phyloP scores from a whole-genome alignment of 257 asterid species.

The Nicotiana knightiana region DNA sequence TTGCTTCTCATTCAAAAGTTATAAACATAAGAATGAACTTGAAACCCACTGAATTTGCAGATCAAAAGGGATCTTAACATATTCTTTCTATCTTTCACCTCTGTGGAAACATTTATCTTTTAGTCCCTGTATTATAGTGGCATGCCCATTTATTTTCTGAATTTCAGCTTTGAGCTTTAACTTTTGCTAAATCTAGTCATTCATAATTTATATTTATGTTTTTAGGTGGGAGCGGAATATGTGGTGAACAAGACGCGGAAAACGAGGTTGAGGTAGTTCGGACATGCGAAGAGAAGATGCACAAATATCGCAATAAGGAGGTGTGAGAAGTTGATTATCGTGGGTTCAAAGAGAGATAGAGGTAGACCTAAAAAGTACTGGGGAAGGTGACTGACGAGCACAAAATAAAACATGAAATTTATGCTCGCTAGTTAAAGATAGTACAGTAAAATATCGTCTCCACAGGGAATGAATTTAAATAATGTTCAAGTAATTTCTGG shows the following conservation, averaged over 20 bases:
- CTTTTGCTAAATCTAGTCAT: background rate
- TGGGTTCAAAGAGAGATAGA: no score
- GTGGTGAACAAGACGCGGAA: background rate
- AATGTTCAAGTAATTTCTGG: no score
- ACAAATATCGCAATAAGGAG: no score
- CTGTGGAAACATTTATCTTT: background rate
- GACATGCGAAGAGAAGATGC: no score
- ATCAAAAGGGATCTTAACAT: background rate
- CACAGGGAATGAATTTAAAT: no score
- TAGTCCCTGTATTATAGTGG: conserved; percentile 9
- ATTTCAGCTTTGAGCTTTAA: background rate
- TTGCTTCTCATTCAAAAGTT: background rate
- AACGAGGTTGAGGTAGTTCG: no score
- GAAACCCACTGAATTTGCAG: background rate
- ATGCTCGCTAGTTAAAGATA: no score
- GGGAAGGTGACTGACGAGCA: no score
- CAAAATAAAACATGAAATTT: no score
- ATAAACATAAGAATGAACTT: background rate
- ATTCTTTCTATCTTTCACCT: conserved; percentile 4
- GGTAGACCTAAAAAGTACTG: no score
- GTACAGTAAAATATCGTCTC: no score
- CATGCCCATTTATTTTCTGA: background rate
- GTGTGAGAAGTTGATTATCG: accelerated
- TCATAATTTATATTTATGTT: background rate
- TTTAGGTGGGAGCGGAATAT: background rate